Conservation (phyloP, 768 basidiomycete genomes). For the Chiua virens region DNA sequence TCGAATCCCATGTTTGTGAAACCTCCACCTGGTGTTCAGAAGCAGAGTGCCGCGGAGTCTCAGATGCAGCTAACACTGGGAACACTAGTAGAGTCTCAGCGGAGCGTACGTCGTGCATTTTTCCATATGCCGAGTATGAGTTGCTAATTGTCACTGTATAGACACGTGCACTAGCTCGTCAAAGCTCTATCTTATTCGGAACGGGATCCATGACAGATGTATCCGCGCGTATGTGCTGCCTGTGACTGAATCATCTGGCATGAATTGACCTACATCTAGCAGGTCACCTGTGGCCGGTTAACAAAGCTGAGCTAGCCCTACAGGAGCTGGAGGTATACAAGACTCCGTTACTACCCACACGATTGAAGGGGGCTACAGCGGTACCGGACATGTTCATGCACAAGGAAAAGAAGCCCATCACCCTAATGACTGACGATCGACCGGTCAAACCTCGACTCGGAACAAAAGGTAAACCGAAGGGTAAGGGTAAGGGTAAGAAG, state of each 20-base stretch:
- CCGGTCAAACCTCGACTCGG: conserved; percentile 49
- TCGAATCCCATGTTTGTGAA: conserved; percentile 72
- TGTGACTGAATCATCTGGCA: conserved; percentile 2
- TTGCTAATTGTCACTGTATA: conserved; percentile 24
- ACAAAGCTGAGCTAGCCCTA: conserved; percentile 63
- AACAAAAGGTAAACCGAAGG: conserved; percentile 38
- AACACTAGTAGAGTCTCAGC: conserved; percentile 54
- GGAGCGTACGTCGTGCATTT: conserved; percentile 44
- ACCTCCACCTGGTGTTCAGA: conserved; percentile 43
- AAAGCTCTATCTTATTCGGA: conserved; percentile 53
- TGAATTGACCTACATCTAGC: conserved; percentile 21
- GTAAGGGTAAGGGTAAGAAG: conserved; percentile 36
- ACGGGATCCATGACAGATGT: conserved; percentile 35
- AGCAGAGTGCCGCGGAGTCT: conserved; percentile 17
- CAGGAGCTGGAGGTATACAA: conserved; percentile 77
- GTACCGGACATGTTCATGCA: conserved; percentile 67
- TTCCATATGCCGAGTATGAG: not conserved
- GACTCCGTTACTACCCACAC: conserved; percentile 74
- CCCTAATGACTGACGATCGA: conserved; percentile 63
- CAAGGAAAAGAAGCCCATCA: conserved; percentile 40
- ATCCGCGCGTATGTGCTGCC: conserved; percentile 30
- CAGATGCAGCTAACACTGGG: conserved; percentile 51
- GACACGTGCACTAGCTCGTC: conserved; percentile 51
- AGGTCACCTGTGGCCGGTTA: conserved; percentile 36
- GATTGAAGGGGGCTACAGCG: conserved; percentile 39